Evolutionary conservation across 1,284 basidiomycete species (phyloP).

Genomic region (Ganoderma resinaceum): DNA sequence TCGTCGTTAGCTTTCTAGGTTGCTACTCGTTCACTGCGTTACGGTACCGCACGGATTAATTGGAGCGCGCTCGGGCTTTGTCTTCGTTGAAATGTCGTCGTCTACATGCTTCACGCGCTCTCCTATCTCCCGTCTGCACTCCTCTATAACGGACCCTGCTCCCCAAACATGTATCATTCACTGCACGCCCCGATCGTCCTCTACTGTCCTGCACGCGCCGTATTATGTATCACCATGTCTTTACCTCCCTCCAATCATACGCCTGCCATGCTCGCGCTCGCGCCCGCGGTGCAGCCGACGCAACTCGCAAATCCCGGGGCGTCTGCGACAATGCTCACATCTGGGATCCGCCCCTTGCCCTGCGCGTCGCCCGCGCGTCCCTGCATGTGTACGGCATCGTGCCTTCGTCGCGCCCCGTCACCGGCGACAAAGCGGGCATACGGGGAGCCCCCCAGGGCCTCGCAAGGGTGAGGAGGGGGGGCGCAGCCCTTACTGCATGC

Average conservation of each 20-base stretch:
- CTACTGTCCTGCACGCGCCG: neutral
- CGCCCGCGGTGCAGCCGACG: neutral
- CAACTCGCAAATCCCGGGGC: neutral
- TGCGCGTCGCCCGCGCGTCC: neutral
- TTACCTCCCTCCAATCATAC: neutral
- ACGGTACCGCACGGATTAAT: slow-evolving; percentile 14
- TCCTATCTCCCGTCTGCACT: neutral
- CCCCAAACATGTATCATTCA: slow-evolving; percentile 2
- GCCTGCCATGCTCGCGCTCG: neutral
- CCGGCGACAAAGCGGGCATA: neutral
- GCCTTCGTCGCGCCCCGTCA: neutral
- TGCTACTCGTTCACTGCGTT: neutral
- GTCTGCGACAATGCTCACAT: neutral
- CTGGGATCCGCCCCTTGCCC: neutral
- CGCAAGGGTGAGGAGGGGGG: neutral
- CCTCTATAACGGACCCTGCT: neutral
- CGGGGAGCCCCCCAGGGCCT: neutral
- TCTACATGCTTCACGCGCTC: neutral
- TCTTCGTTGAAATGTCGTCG: neutral
- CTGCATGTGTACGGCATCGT: slow-evolving; percentile 5
- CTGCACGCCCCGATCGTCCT: slow-evolving; percentile 1
- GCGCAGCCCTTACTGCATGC: neutral
- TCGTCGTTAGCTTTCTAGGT: slow-evolving; percentile 4
- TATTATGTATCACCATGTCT: slow-evolving; percentile 2
- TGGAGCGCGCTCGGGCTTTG: neutral